phyloP scores from a whole-genome alignment of 257 asterid species.

The Scutellaria baicalensis region DNA sequence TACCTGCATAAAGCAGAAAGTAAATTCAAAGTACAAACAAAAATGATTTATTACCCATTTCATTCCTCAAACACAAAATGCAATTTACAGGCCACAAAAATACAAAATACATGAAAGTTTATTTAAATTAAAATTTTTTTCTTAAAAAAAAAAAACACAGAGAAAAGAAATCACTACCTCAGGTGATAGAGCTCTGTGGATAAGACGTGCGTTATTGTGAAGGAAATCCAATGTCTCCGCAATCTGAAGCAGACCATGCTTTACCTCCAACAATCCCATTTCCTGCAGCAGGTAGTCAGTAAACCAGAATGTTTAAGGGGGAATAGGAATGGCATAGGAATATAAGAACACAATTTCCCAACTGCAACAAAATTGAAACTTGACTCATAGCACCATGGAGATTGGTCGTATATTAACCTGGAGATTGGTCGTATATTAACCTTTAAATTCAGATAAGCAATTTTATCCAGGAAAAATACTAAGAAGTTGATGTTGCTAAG shows the following conservation, averaged over 20 bases:
- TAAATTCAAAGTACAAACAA: not conserved
- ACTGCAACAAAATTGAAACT: not conserved
- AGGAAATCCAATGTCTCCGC: constrained; percentile 97
- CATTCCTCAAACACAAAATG: not conserved
- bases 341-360: not conserved
- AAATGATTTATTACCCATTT: not conserved
- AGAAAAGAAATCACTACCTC: constrained; percentile 46
- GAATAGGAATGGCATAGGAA: not conserved
- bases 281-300: constrained; percentile 45
- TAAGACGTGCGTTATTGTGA: constrained; percentile 87
- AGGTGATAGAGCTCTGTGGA: constrained; percentile 88
- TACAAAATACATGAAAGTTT: not conserved
- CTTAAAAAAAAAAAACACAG: not conserved
- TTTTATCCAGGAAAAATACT: not conserved
- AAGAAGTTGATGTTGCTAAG: not conserved
- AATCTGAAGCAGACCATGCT: constrained; percentile 94
- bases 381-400: not conserved
- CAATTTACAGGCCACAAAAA: not conserved
- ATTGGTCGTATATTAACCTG: not conserved
- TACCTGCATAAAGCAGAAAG: not conserved
- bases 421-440: not conserved
- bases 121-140: not conserved
- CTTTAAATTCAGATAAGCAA: constrained; percentile 6
- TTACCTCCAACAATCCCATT: constrained; percentile 95
- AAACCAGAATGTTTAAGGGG: not conserved